Evolutionary conservation across 2,329 filamentous ascomycete genomes (phyloP).

Genomic region (Alternaria ethzedia): DNA sequence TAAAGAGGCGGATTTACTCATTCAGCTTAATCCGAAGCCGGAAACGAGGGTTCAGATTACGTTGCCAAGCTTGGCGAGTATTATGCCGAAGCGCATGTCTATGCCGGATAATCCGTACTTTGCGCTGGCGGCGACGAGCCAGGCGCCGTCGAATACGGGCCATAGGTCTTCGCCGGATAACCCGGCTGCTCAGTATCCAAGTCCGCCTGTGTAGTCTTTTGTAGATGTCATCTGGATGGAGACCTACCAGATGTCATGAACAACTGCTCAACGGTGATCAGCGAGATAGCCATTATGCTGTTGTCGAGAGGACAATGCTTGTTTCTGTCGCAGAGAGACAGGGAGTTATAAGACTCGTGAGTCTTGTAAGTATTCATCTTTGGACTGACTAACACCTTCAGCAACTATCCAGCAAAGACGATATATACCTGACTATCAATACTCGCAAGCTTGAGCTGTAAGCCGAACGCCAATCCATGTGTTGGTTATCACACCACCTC

Average conservation of each 20-base stretch:
- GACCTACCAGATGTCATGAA: too few species aligned
- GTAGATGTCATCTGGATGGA: not conserved
- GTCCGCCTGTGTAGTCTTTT: not conserved
- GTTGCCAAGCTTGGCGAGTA: not conserved
- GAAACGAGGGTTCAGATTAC: not conserved
- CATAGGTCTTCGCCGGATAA: not conserved
- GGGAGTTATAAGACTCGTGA: not conserved
- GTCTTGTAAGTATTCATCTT: not conserved
- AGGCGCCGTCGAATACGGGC: not conserved
- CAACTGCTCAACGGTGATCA: too few species aligned
- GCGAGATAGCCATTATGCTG: not conserved
- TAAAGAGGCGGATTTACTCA: slow-evolving; percentile 19
- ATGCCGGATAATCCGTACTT: not conserved
- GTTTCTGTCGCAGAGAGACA: not conserved
- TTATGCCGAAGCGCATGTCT: not conserved
- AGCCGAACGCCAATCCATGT: not conserved
- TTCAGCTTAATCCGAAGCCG: slow-evolving; percentile 16
- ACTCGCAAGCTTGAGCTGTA: not conserved
- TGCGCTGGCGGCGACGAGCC: not conserved
- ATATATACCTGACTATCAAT: accelerated
- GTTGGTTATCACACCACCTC: not conserved
- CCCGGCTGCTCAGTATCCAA: not conserved
- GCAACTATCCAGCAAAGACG: not conserved
- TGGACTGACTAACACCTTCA: not conserved
- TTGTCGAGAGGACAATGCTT: not conserved